A percentile compares a stretch with the other conserved stretches of the same genome.
These are phyloP conservation scores for Mycena crocata DNA, from an alignment of 768 basidiomycete species.

Conservation along the genomic window DNA sequence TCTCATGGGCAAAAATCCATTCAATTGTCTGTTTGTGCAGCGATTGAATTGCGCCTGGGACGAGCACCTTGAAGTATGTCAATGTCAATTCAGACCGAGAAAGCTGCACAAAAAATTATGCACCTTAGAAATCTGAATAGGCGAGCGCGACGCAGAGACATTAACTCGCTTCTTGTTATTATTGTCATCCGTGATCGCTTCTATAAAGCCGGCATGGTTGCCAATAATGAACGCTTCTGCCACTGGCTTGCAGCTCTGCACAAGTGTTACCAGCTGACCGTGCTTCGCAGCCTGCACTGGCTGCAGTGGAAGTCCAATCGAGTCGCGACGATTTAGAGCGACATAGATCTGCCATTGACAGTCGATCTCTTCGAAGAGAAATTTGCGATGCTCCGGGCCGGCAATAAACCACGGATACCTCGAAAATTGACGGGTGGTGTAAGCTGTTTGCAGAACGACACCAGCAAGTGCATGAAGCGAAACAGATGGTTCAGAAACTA, in stretches of 20 bases:
- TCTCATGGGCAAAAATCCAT: not conserved
- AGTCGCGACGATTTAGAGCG: not conserved
- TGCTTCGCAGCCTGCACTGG: not conserved
- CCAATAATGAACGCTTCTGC: constrained; percentile 4
- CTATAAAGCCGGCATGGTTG: not conserved
- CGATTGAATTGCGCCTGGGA: constrained; percentile 1
- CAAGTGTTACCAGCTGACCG: constrained; percentile 4
- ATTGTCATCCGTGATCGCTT: not conserved
- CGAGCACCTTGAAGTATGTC: not conserved
- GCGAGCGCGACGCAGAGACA: not conserved
- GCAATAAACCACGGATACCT: not conserved
- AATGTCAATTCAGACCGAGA: not conserved
- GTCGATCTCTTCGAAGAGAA: not conserved
- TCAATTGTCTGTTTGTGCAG: constrained; percentile 5
- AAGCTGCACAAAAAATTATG: not conserved
- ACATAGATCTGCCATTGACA: constrained; percentile 1
- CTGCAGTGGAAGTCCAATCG: constrained; percentile 1
- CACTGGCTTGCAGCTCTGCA: constrained; percentile 2
- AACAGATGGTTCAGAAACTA: not conserved
- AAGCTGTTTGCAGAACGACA: not conserved
- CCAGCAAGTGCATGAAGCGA: not conserved
- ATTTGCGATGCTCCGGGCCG: not conserved
- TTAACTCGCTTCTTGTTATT: not conserved
- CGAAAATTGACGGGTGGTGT: not conserved
- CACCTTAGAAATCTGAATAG: constrained; percentile 1